Conservation (phyloP, 2,329 filamentous ascomycete genomes). For the Fusarium sp. region DNA sequence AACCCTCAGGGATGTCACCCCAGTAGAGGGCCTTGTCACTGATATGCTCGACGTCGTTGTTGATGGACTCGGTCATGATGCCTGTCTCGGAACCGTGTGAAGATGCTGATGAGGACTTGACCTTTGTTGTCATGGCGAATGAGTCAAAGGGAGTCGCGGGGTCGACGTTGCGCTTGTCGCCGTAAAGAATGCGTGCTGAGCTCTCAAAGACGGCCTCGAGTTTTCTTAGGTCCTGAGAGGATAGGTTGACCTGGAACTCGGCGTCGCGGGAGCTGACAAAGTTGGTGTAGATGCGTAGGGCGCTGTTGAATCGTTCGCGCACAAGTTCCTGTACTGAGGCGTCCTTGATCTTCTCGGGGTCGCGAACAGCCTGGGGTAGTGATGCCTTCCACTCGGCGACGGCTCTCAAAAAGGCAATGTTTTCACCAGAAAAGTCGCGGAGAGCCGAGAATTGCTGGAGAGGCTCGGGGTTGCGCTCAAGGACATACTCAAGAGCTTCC, state of each 20-base stretch:
- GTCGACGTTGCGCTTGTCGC: slow-evolving; percentile 54
- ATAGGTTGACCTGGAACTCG: slow-evolving; percentile 76
- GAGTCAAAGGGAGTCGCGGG: slow-evolving; percentile 59
- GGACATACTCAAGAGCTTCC: slow-evolving; percentile 62
- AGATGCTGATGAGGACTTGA: slow-evolving; percentile 34
- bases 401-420: slow-evolving; percentile 71
- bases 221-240: slow-evolving; percentile 64
- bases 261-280: slow-evolving; percentile 54
- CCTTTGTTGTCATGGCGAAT: slow-evolving; percentile 39
- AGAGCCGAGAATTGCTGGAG: slow-evolving; percentile 74
- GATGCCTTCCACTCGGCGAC: slow-evolving; percentile 60
- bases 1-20: slow-evolving; percentile 63
- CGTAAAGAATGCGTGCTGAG: slow-evolving; percentile 61
- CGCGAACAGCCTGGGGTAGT: slow-evolving; percentile 41
- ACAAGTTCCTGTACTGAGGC: slow-evolving; percentile 48
- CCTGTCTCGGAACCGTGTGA: slow-evolving; percentile 40
- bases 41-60: slow-evolving; percentile 28
- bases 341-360: slow-evolving; percentile 38
- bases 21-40: slow-evolving; percentile 49
- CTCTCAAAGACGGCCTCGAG: slow-evolving; percentile 69
- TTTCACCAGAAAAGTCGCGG: slow-evolving; percentile 77
- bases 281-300: slow-evolving; percentile 56
- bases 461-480: slow-evolving; percentile 68
- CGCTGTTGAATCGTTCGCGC: slow-evolving; percentile 68
- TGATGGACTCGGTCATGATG: slow-evolving; percentile 33